Evolutionary conservation across 495 filamentous ascomycete species (phyloP), one percentile per base, ranked within the genome.

Genomic region (Podospora australis): DNA sequence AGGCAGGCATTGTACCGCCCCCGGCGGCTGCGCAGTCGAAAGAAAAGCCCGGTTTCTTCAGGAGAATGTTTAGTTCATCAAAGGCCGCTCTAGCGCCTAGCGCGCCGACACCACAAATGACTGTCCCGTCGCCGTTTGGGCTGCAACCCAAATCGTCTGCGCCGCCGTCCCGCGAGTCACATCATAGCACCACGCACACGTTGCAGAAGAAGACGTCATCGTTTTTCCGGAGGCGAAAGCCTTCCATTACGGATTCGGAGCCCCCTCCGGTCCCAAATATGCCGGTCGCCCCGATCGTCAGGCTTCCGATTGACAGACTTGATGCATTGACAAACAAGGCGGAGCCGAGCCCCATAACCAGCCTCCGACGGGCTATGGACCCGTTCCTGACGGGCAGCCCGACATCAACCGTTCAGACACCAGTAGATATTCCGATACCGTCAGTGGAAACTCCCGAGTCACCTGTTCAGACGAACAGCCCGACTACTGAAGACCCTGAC

Each of bases 141-240:
- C 55, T 63, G 24, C 66, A 67, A 42, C 52, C 60, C 22, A 75
- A 74, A 46, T 47, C 60, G 19, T 62, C 70, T 14, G 60, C 66
- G 20, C 69, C 75, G 10, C 77, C 75, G 19, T 69, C 70, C 10
- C 67, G 75, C 70, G 64, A 74, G 36, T 62, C 67, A 21, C 62
- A 63, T 14, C 70, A 66, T 13, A 63, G 64, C 39, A 47, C 65
- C 26, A 64, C 72, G 74, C 78, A 69, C 46, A 69, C 75, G 5
- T 52, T 96, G 45, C 85, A 82, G 47, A 96, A 98, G 70, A 97
- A 95, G 64, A 78, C 84, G 3, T 95, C 90, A 1, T 83, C 82
- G 0, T 96, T 98, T 72, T 96, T 98, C 67, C 77, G 92, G 55
- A 77, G 91, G 53, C 78, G 92, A 54, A 98, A 98, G 77, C 88